phyloP scores from a whole-genome alignment of 768 basidiomycete species.

The Mycena epipterygia region DNA sequence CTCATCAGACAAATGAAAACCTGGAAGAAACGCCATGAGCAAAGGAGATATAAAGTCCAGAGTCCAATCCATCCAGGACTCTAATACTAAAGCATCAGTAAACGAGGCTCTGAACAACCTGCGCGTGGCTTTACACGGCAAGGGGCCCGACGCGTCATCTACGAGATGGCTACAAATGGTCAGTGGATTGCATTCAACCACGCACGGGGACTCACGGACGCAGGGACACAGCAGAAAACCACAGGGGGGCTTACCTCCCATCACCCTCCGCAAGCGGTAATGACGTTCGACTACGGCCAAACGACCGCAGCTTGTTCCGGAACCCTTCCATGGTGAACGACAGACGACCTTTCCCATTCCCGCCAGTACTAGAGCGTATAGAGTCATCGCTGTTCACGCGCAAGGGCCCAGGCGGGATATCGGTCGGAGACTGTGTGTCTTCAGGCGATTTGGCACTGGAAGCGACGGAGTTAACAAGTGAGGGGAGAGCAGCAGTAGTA shows the following conservation, averaged over 20 bases:
- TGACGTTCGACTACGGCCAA: constrained; percentile 35
- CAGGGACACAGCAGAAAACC: background rate
- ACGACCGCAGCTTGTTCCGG: constrained; percentile 31
- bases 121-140: background rate
- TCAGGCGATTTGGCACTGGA: background rate
- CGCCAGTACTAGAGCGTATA: constrained; percentile 2
- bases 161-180: background rate
- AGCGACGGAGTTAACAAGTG: constrained; percentile 8
- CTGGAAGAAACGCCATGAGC: constrained; percentile 25
- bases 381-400: constrained; percentile 31
- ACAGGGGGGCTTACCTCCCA: background rate
- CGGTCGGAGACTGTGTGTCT: constrained; percentile 16
- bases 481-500: constrained; percentile 2
- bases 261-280: constrained; percentile 24
- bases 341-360: constrained; percentile 20
- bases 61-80: constrained; percentile 4
- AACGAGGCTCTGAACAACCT: background rate
- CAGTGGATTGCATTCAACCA: background rate
- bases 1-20: constrained; percentile 15
- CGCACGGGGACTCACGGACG: background rate
- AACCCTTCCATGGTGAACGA: constrained; percentile 33
- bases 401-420: constrained; percentile 15
- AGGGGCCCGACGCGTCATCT: background rate
- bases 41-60: constrained; percentile 1
- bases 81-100: constrained; percentile 10